Base-by-base conservation (phyloP, 495 filamentous ascomycete species). In the Xylaria longipes region DNA sequence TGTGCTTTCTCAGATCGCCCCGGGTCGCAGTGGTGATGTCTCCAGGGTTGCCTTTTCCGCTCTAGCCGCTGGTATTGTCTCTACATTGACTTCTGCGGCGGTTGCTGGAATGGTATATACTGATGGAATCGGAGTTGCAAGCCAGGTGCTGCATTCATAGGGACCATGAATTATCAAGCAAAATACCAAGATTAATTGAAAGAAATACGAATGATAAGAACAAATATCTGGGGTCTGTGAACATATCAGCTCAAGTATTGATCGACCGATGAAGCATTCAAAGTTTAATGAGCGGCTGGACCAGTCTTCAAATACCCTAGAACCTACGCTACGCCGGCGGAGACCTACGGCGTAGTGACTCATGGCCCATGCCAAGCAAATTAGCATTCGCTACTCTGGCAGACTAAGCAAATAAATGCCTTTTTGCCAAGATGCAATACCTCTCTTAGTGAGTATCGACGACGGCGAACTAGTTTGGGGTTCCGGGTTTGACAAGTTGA, bases 1-100 rank as follows among this genome's bases (percentile, higher is more conserved):
- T 79, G 92, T 97, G 50, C 82, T 97, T 8, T 88, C 90, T 0
- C 94, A 97, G 82, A 86, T 97, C 62, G 88, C 92, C 1, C 93
- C 94, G 0, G 82, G 84, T 31, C 87, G 94, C 33, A 85, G 85
- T 71, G 93, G 90, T 25, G 92, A 95, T 77, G 89, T 97, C 22
- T 90, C 91, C 27, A 88, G 86, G 62, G 85, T 97, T 20, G 93
- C 94, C 4, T 46, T 96, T 35, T 92, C 89, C 48, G 93, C 94
- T 0, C 86, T 97, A 75, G 83, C 96, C 39, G 89, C 91, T 11
- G 94, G 94, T 73, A 88, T 93, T 8, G 80, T 97, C 54, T 89
- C 89, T 31, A 97, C 94, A 0, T 83, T 97, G 70, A 95, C 91
- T 5, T 92, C 89, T 78, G 94, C 94, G 0, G 89, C 88, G 68